Base-by-base conservation (phyloP, 805 yeast genomes). In the Myxozyma nipponensis region DNA sequence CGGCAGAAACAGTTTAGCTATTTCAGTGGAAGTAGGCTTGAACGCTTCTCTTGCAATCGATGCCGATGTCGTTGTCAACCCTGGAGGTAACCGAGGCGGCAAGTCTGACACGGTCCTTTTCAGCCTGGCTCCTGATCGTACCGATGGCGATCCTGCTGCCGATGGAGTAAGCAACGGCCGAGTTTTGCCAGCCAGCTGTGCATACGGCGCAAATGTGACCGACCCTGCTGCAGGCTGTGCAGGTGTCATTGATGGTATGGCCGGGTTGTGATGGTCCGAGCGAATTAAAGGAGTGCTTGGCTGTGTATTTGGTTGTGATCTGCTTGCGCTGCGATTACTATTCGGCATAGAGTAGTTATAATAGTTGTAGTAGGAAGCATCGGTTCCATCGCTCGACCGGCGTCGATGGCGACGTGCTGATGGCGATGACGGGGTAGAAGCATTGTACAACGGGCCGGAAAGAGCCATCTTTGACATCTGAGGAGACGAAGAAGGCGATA, bases 261-360 rank as follows among this genome's bases (percentile, higher is more conserved):
- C 13, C 32, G n/a, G 28, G 21, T 22, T 4, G 28, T 22, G 19
- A 18, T 25, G 17, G 42, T 5, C 4, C 34, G 28, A 22, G 35
- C 17, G 24, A 34, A 18, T 9, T 41, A 36, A 24, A 23, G 42
- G 32, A 46, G 41, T 4, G 55, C n/a, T n/a, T n/a, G n/a, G n/a
- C n/a, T n/a, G 55, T 18, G 55, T 50, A n/a, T 48, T 19, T 4
- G 56, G 52, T 42, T 47, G 52, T 26, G 56, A 51, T 17, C 44
- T 28, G 25, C 56, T 47, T n/a, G 24, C 19, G 15, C 38, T 22
- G 26, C 34, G 25, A 19, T 36, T 10, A 28, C 41, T 9, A n/a
- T 25, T 24, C 22, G 44, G 34, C 23, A 34, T 39, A 39, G 52
- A 30, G 36, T 52, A 52, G 28, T 52, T 52, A n/a, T 48, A 48